Percentiles rank a stretch among this genome's conserved stretches.
phyloP scores from a whole-genome alignment of 805 yeast genomes.

The Candida vaughaniae region DNA sequence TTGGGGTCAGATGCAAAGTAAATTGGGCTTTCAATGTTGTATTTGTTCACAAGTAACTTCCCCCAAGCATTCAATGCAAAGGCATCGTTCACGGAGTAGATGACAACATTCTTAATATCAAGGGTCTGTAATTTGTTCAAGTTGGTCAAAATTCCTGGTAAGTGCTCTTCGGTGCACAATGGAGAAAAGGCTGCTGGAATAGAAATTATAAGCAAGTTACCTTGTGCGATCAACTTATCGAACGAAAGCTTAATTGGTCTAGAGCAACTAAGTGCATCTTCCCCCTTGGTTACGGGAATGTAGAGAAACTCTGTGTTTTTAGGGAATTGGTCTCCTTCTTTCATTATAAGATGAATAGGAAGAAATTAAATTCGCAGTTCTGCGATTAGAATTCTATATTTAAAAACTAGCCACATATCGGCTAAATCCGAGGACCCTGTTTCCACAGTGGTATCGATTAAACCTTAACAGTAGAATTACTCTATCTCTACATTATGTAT shows the following conservation, averaged over 20 bases:
- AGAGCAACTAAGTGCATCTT: slow-evolving; percentile 34
- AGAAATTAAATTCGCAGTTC: neutral
- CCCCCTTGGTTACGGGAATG: slow-evolving; percentile 34
- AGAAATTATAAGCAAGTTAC: slow-evolving; percentile 32
- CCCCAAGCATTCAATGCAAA: slow-evolving; percentile 47
- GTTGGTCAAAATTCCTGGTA: slow-evolving; percentile 36
- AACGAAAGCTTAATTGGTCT: slow-evolving; percentile 32
- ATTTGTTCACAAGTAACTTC: slow-evolving; percentile 32
- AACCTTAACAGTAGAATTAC: too few relatives aligned
- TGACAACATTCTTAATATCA: slow-evolving; percentile 30
- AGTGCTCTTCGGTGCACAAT: slow-evolving; percentile 44
- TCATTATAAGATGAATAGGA: slow-evolving; percentile 3
- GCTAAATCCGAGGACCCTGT: too few relatives aligned
- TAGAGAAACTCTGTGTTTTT: slow-evolving; percentile 31
- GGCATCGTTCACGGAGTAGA: slow-evolving; percentile 43
- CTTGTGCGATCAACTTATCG: slow-evolving; percentile 29
- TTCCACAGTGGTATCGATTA: too few relatives aligned
- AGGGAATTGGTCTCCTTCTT: slow-evolving; percentile 36
- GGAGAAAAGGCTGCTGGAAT: slow-evolving; percentile 48
- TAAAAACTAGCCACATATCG: too few relatives aligned
- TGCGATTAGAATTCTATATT: too few relatives aligned
- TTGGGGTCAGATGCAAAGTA: slow-evolving; percentile 42
- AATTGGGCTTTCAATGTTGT: slow-evolving; percentile 19
- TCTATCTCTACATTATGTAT: too few relatives aligned
- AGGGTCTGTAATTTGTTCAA: slow-evolving; percentile 27